Base-by-base conservation (phyloP, 768 basidiomycete genomes). In the Rubroboletus pulcherrimus region DNA sequence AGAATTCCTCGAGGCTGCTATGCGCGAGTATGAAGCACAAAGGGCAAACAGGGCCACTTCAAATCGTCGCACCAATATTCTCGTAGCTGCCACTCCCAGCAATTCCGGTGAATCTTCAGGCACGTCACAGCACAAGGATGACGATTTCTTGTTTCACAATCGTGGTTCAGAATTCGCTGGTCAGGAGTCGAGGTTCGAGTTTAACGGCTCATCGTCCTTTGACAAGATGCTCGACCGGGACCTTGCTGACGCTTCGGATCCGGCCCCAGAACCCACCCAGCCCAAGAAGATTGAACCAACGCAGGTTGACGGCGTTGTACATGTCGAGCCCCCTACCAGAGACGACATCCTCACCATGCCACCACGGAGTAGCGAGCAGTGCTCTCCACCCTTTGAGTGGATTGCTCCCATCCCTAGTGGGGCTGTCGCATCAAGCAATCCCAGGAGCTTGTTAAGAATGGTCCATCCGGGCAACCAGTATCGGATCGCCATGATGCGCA, bases 11-110 rank as follows among this genome's bases (percentile, higher is more conserved):
- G 67, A 58, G 30, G 51, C 33, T 40, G 59, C 63, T 24, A 65
- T 67, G 60, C 63, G 59, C 56, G 31, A 61, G 43, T 71, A 71
- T 42, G 71, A 68, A 3, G 61, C 51, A 26, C 56, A 56, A 55
- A 63, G 51, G 48, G 58, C 64, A 42, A 63, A 41, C 42, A 51
- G 50, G 47, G 33, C 53, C 17, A 39, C 48, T 38, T 51, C 60
- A 33, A 51, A 44, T 37, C 40, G 46, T 60, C 62, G 31, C 35
- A 43, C 56, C 43, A 67, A 58, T 10, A 47, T 77, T 38, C 73
- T 84, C n/a, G 83, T 84, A 2, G 79, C 71, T 46, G 72, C 78
- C 37, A 86, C 85, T 44, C 85, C 85, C 17, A 72, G 68, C 11
- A 61, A 73, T 48, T 79, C 79, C 0, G 73, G 67, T 33, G 71